Percentiles rank a stretch among this genome's conserved stretches.
phyloP scores from a whole-genome alignment of 805 yeast genomes.

The Yarrowia hollandica region DNA sequence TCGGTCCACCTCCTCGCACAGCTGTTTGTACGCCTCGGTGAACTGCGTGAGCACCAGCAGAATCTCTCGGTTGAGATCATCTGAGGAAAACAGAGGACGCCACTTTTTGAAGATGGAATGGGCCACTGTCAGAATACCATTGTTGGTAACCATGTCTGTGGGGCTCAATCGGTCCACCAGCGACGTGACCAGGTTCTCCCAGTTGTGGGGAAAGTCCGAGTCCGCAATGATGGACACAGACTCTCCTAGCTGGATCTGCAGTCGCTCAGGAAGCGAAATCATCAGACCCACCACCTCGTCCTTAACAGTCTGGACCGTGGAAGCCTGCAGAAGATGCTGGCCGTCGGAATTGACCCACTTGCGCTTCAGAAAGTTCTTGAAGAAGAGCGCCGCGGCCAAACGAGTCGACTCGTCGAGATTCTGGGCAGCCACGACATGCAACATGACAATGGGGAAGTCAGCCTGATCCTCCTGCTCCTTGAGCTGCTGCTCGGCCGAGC shows the following conservation, averaged over 20 bases:
- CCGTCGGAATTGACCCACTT: slow-evolving; percentile 94
- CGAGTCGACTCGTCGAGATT: slow-evolving; percentile 58
- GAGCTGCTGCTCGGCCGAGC: slow-evolving; percentile 56
- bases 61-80: slow-evolving; percentile 84
- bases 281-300: slow-evolving; percentile 77
- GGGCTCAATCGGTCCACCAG: slow-evolving; percentile 63
- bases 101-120: slow-evolving; percentile 95
- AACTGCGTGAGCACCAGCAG: slow-evolving; percentile 82
- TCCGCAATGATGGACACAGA: slow-evolving; percentile 91
- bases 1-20: slow-evolving; percentile 66
- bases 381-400: slow-evolving; percentile 85
- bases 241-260: slow-evolving; percentile 94
- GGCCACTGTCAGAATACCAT: slow-evolving; percentile 86
- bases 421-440: slow-evolving; percentile 73
- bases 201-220: slow-evolving; percentile 88
- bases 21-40: slow-evolving; percentile 70
- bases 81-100: slow-evolving; percentile 92
- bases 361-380: slow-evolving; percentile 81
- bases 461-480: slow-evolving; percentile 60
- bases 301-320: slow-evolving; percentile 70
- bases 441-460: slow-evolving; percentile 73
- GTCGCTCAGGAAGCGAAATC: slow-evolving; percentile 69
- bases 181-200: slow-evolving; percentile 65
- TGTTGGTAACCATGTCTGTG: slow-evolving; percentile 70
- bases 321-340: slow-evolving; percentile 56